Base-by-base conservation (phyloP, 2,329 filamentous ascomycete species). In the Scedosporium aurantiacum region DNA sequence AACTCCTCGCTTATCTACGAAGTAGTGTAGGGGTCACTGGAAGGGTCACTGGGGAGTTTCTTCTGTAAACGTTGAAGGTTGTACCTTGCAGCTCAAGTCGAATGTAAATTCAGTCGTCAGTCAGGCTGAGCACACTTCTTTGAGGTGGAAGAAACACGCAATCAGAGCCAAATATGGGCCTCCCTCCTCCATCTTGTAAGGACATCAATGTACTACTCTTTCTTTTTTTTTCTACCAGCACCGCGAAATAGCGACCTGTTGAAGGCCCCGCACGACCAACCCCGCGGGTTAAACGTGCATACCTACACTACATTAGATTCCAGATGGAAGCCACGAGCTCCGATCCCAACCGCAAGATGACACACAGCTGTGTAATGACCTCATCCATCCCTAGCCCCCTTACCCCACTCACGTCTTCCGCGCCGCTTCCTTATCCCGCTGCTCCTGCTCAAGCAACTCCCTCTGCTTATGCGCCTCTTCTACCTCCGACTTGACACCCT, bases 401-500 rank as follows among this genome's bases (percentile, higher is more conserved):
- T 55, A 28, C 57, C 27, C 40, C 40, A 32, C 52, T 28, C 41
- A 57, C 27, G 21, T 21, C 41, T 28, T 32, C 64, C 73, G 68
- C 62, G 71, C 71, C 45, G 73, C 77, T 67, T 83, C 80, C 67
- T 76, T 78, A 52, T 67, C 67, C 43, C 75, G 73, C 71, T 85
- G 81, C 69, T 83, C 79, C 67, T 81, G 82, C 69, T 87, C 85
- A 60, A 87, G 68, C 25, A 79, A 71, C 74, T 91, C 87, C 63
- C 84, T 77, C 66, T 82, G 74, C 63, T 81, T 79, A 50, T 84
- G 82, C 12, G 84, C 82, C 40, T 82, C 84, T 73, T 97, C 94
- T 0, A 84, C 82, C 57, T 86, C 81, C 0, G 87, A 87, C 77
- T 99, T 99, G 66, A 91, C 83, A 10, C 92, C 89, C 78, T 99